Evolutionary conservation across 768 basidiomycete species (phyloP), one percentile per base, ranked within the genome.

Genomic region (Lactarius sp.): DNA sequence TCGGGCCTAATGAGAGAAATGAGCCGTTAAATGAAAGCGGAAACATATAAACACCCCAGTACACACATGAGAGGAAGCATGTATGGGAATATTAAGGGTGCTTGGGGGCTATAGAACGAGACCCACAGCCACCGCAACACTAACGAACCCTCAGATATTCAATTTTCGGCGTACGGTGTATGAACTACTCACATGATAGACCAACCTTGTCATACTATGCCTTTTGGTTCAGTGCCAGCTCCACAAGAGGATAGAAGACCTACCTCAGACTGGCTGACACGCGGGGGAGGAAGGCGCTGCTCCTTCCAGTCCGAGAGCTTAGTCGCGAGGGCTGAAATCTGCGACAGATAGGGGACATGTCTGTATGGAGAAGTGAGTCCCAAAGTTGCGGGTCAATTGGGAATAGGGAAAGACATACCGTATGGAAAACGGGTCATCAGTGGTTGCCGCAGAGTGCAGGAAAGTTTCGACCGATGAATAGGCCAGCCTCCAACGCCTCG

Each of bases 121-220:
- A 84, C 76, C 86, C 89, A 91, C 39, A 94, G 77, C 90, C 88
- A 93, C 70, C 86, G 81, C 36, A 93, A 73, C 62, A 90, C 89
- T 91, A 70, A n/a, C 14, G 62, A 34, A 47, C 67, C 58, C 34
- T 71, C 59, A 52, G 46, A 61, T 16, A 8, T 41, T 58, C 59
- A 57, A 61, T 27, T 57, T 50, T 65, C 41, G 9, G 9, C 18
- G 57, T 20, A 56, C 33, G 31, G 33, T 56, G 20, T 50, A 31
- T 33, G 51, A 52, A 66, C 33, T 46, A 74, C 84, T 72, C 75
- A 92, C 91, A 77, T n/a, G 92, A 90, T 60, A 92, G 75, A 2
- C 90, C 91, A 65, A 92, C 84, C 77, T 91, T 93, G 75, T 96
- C 94, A 72, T 94, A 94, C 81, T 90, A 68, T 22, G 64, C 54